phyloP scores from a whole-genome alignment of 257 asterid genomes.

The Fraxinus excelsior region DNA sequence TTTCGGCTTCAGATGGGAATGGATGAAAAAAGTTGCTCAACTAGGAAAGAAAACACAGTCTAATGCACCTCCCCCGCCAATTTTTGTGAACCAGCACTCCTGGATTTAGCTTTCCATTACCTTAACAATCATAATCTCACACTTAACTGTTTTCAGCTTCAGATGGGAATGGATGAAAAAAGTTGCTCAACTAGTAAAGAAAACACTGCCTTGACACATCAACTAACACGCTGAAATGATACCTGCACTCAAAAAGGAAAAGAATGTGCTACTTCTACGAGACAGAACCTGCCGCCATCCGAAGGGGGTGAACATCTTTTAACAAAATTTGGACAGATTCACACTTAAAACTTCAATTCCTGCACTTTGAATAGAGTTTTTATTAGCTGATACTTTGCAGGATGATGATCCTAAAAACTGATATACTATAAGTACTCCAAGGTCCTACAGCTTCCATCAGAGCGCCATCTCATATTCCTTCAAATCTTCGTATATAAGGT shows the following conservation, averaged over 20 bases:
- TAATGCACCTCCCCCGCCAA: not conserved
- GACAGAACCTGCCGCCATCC: not conserved
- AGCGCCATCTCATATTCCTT: not conserved
- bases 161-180: constrained; percentile 5
- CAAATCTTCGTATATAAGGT: not conserved
- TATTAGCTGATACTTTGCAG: not conserved
- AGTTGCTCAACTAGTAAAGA: constrained; percentile 1
- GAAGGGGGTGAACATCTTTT: not conserved
- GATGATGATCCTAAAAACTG: not conserved
- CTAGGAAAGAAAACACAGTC: not conserved
- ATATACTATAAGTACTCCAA: not conserved
- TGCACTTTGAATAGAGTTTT: not conserved
- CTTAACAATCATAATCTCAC: not conserved
- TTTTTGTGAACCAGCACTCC: constrained; percentile 5
- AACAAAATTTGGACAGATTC: not conserved
- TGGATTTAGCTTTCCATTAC: constrained; percentile 13
- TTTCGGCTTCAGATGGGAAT: constrained; percentile 12
- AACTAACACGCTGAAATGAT: not conserved
- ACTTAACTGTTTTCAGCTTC: constrained; percentile 6
- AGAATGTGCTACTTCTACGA: not conserved
- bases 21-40: constrained; percentile 6
- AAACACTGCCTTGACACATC: constrained; percentile 14
- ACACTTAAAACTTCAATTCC: not conserved
- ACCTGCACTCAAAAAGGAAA: not conserved
- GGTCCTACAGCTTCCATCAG: not conserved